Percentiles rank a stretch among this genome's conserved stretches.
These are phyloP conservation scores for Fusarium duplospermum DNA, from an alignment of 2,329 filamentous ascomycete species.

Conservation along the genomic window DNA sequence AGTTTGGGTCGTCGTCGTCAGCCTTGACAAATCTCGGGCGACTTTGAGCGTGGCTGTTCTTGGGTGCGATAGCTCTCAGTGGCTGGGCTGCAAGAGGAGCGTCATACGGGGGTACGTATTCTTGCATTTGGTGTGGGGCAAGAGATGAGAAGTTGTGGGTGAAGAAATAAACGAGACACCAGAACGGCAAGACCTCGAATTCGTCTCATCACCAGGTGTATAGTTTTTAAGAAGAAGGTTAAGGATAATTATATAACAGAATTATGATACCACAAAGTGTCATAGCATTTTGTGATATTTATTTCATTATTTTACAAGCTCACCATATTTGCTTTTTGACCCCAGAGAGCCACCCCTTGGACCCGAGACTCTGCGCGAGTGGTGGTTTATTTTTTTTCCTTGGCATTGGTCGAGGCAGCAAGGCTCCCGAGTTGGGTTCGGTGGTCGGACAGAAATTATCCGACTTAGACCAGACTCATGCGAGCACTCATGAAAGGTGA, in stretches of 20 bases:
- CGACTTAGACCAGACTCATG: not conserved
- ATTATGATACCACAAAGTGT: too few relatives aligned
- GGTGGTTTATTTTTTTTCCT: not conserved
- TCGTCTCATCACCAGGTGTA: too few relatives aligned
- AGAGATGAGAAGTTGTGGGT: not conserved
- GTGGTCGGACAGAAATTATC: not conserved
- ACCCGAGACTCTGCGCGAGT: not conserved
- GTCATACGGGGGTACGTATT: constrained; percentile 42
- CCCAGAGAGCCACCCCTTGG: not conserved
- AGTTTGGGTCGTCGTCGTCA: constrained; percentile 41
- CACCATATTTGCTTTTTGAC: rapidly evolving
- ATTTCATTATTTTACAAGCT: not conserved
- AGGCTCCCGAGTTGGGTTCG: not conserved
- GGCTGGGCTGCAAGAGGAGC: constrained; percentile 38
- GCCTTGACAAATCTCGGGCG: constrained; percentile 41
- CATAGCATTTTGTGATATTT: not conserved
- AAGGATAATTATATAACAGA: too few relatives aligned
- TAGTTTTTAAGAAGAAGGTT: too few relatives aligned
- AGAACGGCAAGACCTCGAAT: too few relatives aligned
- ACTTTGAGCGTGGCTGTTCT: constrained; percentile 36
- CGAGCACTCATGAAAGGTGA: not conserved
- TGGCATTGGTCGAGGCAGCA: not conserved
- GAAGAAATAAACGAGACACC: not conserved
- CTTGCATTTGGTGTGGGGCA: constrained; percentile 26
- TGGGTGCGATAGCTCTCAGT: constrained; percentile 38